These are phyloP conservation scores for Cenchrus purpureus DNA, from an alignment of 176 grass and related monocot genomes.

Conservation along the genomic window DNA sequence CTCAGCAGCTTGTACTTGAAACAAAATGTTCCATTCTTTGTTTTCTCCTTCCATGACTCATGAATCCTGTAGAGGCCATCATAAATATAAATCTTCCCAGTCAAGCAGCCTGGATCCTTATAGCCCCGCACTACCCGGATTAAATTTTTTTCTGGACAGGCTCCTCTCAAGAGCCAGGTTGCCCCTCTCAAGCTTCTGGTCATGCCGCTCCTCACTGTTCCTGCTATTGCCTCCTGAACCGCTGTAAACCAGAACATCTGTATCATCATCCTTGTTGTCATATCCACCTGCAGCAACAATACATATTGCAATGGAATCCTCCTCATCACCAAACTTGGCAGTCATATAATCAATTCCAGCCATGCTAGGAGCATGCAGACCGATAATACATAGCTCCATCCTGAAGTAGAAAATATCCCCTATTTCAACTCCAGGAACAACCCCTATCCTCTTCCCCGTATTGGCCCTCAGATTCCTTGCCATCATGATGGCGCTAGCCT, in stretches of 20 bases:
- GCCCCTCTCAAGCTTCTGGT: slow-evolving; percentile 93
- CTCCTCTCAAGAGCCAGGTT: slow-evolving; percentile 93
- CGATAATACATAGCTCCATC: slow-evolving; percentile 85
- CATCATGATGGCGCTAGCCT: slow-evolving; percentile 68
- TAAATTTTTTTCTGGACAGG: slow-evolving; percentile 63
- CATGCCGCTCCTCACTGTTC: slow-evolving; percentile 63
- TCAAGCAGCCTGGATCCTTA: slow-evolving; percentile 64
- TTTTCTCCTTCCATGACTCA: slow-evolving; percentile 79
- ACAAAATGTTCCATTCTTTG: slow-evolving; percentile 63
- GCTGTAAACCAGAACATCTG: slow-evolving; percentile 74
- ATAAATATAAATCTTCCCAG: slow-evolving; percentile 90
- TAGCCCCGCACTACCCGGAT: slow-evolving; percentile 83
- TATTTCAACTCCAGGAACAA: slow-evolving; percentile 74
- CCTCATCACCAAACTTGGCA: slow-evolving; percentile 60
- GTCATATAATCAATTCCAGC: slow-evolving; percentile 92
- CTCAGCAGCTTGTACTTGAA: slow-evolving; percentile 93
- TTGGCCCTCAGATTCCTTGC: slow-evolving; percentile 69
- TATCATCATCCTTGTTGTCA: slow-evolving; percentile 87
- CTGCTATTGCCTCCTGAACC: slow-evolving; percentile 77
- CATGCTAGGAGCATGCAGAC: slow-evolving; percentile 88
- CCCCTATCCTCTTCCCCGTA: slow-evolving; percentile 61
- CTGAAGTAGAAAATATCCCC: slow-evolving; percentile 98
- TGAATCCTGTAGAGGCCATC: slow-evolving; percentile 93
- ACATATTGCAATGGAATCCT: slow-evolving; percentile 84
- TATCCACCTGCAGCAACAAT: slow-evolving; percentile 88